Evolutionary conservation across 352 stramenopile species (phyloP).

Genomic region (Aphanomyces astaci): DNA sequence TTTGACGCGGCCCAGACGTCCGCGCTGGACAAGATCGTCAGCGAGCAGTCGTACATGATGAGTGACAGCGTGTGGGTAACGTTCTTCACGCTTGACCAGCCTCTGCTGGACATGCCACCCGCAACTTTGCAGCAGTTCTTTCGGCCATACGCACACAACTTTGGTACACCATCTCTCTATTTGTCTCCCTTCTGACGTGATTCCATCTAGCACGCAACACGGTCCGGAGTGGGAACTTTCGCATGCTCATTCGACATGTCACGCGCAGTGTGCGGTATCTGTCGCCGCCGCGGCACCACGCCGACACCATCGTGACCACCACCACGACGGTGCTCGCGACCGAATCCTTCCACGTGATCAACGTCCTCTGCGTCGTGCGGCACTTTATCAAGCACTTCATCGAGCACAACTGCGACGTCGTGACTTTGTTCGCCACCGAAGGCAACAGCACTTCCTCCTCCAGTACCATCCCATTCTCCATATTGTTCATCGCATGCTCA

Average conservation of each 20-base stretch:
- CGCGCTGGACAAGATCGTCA: conserved; percentile 71
- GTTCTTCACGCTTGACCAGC: conserved; percentile 35
- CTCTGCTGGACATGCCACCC: conserved; percentile 49
- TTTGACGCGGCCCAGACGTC: conserved; percentile 29
- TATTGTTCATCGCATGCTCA: too few species aligned
- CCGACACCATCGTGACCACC: background rate
- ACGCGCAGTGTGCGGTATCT: background rate
- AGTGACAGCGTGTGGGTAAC: conserved; percentile 48
- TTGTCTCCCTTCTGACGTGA: background rate
- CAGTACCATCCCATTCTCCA: background rate
- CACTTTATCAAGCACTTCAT: conserved; percentile 69
- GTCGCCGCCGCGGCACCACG: background rate
- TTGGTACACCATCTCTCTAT: conserved; percentile 34
- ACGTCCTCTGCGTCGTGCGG: conserved; percentile 64
- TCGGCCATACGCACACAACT: conserved; percentile 46
- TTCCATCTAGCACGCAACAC: conserved; percentile 46
- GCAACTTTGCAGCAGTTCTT: conserved; percentile 50
- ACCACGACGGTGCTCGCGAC: conserved; percentile 29
- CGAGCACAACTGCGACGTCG: conserved; percentile 39
- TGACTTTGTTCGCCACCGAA: conserved; percentile 24
- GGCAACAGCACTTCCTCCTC: conserved; percentile 17
- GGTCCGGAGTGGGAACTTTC: conserved; percentile 63
- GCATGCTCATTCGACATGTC: conserved; percentile 45
- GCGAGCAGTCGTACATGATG: conserved; percentile 34
- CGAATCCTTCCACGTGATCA: conserved; percentile 45